Evolutionary conservation across 805 yeast genomes (phyloP), one percentile per base, ranked within the genome.

Genomic region (Pachysolen tannophilus): DNA sequence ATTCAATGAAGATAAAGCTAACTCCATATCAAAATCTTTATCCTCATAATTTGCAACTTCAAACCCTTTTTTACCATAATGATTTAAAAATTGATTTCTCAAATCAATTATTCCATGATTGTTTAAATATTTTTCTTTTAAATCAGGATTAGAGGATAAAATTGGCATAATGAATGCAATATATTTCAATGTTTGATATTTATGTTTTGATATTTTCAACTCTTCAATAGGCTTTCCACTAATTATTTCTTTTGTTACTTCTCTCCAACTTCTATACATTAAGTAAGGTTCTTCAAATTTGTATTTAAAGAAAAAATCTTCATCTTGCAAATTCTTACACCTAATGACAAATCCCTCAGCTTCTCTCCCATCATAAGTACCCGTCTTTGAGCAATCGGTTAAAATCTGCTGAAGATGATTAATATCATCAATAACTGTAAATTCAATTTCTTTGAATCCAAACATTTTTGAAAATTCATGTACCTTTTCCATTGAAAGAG

Each of bases 251-350:
- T 73, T 78, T 1, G 97, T 86, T 2, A 77, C 82, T 49, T 92
- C 97, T 44, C 99, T 69, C 73, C 94, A 76, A 47, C 82, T 84
- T 39, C 99, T 69, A 55, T 87, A 92, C 69, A 92, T 69, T 30
- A 87, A 60, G 52, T 92, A 92, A 0, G 98, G 98, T 58, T 92
- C 95, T 45, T 87, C 95, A 55, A 92, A 92, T 56, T 92, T 92
- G 62, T 65, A 92, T 58, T 92, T 92, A 73, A 87, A 92, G 56
- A 90, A 84, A 48, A 71, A 86, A 43, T 78, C 83, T 5, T 28
- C 20, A 2, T 37, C 25, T 19, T 32, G 41, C 13, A 40, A 43
- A 6, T 46, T 38, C 30, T 68, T 65, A 46, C 88, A 75, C 37
- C 98, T 67, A 4, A 92, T 66, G 2, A 92, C 99, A 61, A 90